These are phyloP conservation scores for Endotrypanum monterogeii DNA, from an alignment of 208 protist species.

Conservation along the genomic window DNA sequence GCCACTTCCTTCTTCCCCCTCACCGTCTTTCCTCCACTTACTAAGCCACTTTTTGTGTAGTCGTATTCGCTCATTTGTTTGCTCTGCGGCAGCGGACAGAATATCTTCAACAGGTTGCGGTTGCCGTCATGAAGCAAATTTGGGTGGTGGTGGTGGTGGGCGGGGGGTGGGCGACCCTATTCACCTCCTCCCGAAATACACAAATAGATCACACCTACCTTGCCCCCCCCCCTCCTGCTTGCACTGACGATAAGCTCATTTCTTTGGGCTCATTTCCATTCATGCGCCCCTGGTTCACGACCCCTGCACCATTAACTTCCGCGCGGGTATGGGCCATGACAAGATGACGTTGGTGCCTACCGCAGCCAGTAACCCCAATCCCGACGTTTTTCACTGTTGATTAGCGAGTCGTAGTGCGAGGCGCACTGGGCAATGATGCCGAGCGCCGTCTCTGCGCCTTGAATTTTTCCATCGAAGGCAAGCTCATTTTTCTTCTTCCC, in stretches of 20 bases:
- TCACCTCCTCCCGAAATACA: no score
- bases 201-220: not conserved
- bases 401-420: slow-evolving; percentile 60
- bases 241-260: not conserved
- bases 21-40: no score
- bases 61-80: no score
- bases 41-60: no score
- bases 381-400: slow-evolving; percentile 18
- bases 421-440: slow-evolving; percentile 60
- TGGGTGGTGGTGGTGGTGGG: not conserved
- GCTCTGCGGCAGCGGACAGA: not conserved
- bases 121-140: not conserved
- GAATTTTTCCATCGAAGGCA: slow-evolving; percentile 67
- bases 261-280: not conserved
- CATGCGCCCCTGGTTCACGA: not conserved
- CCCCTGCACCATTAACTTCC: not conserved
- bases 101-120: not conserved
- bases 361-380: slow-evolving; percentile 72
- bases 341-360: not conserved
- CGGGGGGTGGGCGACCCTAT: not conserved
- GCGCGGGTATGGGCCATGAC: not conserved
- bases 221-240: not conserved
- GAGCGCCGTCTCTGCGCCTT: slow-evolving; percentile 57
- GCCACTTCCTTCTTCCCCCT: no score
- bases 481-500: slow-evolving; percentile 91